Conservation (phyloP, 2,329 filamentous ascomycete species). For the Penicillium psychrosexuale region DNA sequence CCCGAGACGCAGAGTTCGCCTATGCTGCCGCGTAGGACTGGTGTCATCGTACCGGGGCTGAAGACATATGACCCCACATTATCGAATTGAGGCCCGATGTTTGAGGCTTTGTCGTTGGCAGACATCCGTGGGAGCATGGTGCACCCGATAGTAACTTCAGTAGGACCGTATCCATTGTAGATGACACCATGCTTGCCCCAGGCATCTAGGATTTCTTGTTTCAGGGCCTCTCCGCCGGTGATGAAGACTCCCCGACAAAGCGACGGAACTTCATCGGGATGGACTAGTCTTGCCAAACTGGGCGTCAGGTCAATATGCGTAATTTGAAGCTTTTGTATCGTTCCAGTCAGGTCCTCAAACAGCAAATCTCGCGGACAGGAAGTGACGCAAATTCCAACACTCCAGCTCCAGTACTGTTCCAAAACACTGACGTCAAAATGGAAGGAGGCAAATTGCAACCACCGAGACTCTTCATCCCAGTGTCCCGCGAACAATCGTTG, state of each 20-base stretch:
- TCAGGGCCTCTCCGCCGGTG: slow-evolving; percentile 83
- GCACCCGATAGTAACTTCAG: slow-evolving; percentile 87
- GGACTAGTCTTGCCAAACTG: slow-evolving; percentile 73
- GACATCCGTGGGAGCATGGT: slow-evolving; percentile 86
- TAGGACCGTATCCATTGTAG: slow-evolving; percentile 90
- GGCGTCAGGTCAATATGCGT: slow-evolving; percentile 92
- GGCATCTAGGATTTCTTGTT: slow-evolving; percentile 80
- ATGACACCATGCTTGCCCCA: slow-evolving; percentile 81
- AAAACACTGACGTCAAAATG: slow-evolving; percentile 93
- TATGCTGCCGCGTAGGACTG: slow-evolving; percentile 72
- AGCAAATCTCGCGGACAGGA: slow-evolving; percentile 80
- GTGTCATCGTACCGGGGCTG: slow-evolving; percentile 62
- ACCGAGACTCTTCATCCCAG: slow-evolving; percentile 71
- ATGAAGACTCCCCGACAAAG: slow-evolving; percentile 85
- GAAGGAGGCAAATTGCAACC: slow-evolving; percentile 90
- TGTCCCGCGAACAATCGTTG: slow-evolving; percentile 71
- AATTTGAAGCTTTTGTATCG: slow-evolving; percentile 69
- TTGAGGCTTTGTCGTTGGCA: slow-evolving; percentile 72
- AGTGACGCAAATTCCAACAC: slow-evolving; percentile 78
- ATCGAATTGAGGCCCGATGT: slow-evolving; percentile 81
- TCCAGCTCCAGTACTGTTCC: slow-evolving; percentile 96
- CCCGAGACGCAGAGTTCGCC: slow-evolving; percentile 89
- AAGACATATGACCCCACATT: slow-evolving; percentile 86
- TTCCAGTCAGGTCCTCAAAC: slow-evolving; percentile 73
- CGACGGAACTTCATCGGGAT: slow-evolving; percentile 75